Percentiles rank a stretch among this genome's conserved stretches.
Conservation (phyloP, 768 basidiomycete genomes). For the Dendrothele bispora region DNA sequence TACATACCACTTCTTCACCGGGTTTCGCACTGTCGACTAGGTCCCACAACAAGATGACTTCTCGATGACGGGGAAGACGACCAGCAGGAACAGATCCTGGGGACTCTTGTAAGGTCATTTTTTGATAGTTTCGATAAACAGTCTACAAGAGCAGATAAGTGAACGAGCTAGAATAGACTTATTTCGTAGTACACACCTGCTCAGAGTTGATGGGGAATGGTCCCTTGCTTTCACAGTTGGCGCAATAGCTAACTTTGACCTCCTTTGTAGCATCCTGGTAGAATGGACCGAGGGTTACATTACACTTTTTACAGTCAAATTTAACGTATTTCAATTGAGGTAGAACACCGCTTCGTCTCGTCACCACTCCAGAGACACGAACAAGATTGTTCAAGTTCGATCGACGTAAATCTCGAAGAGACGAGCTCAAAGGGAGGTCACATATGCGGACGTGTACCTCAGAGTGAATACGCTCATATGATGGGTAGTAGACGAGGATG, state of each 20-base stretch:
- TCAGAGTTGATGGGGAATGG: conserved; percentile 97
- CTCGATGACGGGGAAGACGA: conserved; percentile 93
- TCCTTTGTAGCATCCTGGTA: conserved; percentile 97
- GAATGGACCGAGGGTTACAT: conserved; percentile 93
- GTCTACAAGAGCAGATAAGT: conserved; percentile 55
- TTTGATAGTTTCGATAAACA: conserved; percentile 97
- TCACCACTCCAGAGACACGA: conserved; percentile 94
- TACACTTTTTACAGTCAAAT: conserved; percentile 96
- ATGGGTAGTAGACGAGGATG: conserved; percentile 93
- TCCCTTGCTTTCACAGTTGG: conserved; percentile 91
- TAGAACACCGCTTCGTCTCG: conserved; percentile 92
- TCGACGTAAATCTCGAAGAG: conserved; percentile 91
- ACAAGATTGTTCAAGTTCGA: conserved; percentile 93
- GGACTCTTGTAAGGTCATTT: conserved; percentile 97
- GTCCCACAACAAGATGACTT: conserved; percentile 97
- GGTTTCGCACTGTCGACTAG: conserved; percentile 98
- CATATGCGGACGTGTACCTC: conserved; percentile 98
- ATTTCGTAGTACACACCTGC: conserved; percentile 54
- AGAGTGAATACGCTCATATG: conserved; percentile 95
- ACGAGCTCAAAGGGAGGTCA: conserved; percentile 86
- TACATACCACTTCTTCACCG: conserved; percentile 91
- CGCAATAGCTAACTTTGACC: conserved; percentile 91
- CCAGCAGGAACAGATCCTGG: conserved; percentile 98
- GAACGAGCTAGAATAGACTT: background rate
- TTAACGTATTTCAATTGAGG: conserved; percentile 99